Percentiles rank a stretch among this genome's conserved stretches.
These are phyloP conservation scores for Yamadazyma ubonensis DNA, from an alignment of 805 yeast species.

Conservation along the genomic window DNA sequence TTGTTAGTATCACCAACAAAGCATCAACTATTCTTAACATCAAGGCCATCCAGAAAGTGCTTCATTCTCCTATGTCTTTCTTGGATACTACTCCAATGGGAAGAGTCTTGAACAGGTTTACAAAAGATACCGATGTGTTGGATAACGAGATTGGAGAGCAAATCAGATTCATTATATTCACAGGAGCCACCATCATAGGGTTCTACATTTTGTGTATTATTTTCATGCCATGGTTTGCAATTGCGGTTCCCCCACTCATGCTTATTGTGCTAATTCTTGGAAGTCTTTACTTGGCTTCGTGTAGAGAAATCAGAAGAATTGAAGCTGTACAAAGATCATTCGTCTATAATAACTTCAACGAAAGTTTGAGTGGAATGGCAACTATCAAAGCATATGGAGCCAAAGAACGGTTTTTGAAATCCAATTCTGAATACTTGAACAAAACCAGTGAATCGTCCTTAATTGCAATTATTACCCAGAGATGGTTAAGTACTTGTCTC, in stretches of 20 bases:
- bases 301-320: constrained; percentile 35
- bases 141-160: constrained; percentile 78
- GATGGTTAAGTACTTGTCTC: constrained; percentile 34
- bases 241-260: constrained; percentile 32
- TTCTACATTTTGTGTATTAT: constrained; percentile 38
- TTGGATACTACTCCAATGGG: constrained; percentile 87
- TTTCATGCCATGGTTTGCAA: constrained; percentile 40
- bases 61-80: constrained; percentile 77
- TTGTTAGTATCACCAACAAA: constrained; percentile 49
- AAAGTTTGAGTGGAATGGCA: constrained; percentile 33
- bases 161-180: constrained; percentile 56
- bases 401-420: constrained; percentile 22
- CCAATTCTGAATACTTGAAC: constrained; percentile 25
- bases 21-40: constrained; percentile 60
- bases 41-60: constrained; percentile 53
- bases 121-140: constrained; percentile 80
- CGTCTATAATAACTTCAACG: constrained; percentile 38
- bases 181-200: constrained; percentile 56
- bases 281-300: constrained; percentile 32
- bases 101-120: constrained; percentile 76
- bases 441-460: constrained; percentile 34
- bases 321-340: constrained; percentile 39
- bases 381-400: constrained; percentile 35
- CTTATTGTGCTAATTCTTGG: constrained; percentile 24
- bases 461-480: constrained; percentile 33